These are phyloP conservation scores for Suillus subalutaceus DNA, from an alignment of 768 basidiomycete species.

Conservation along the genomic window DNA sequence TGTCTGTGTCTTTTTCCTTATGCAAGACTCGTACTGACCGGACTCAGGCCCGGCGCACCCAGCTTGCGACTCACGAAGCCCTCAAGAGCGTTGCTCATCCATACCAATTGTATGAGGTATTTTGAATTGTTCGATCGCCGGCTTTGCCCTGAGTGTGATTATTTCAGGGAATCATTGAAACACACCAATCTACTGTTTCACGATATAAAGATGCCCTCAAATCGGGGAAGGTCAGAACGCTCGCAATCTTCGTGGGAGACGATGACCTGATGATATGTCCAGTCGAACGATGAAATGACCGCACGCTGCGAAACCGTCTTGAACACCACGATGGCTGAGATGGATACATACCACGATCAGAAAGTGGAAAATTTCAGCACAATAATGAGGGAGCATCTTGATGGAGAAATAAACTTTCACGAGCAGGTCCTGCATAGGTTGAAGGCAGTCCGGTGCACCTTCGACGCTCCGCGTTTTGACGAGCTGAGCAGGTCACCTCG, in stretches of 20 bases:
- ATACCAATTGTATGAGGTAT: conserved; percentile 67
- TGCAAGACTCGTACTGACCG: conserved; percentile 12
- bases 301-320: conserved; percentile 85
- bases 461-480: conserved; percentile 51
- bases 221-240: conserved; percentile 39
- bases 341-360: conserved; percentile 78
- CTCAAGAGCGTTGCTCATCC: conserved; percentile 81
- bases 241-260: not conserved
- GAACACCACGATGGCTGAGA: conserved; percentile 87
- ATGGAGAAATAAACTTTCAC: conserved; percentile 76
- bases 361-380: conserved; percentile 69
- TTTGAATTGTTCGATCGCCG: conserved; percentile 3
- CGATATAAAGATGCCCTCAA: conserved; percentile 60
- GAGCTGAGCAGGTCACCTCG: conserved; percentile 53
- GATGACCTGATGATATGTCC: conserved; percentile 11
- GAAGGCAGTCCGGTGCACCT: conserved; percentile 54
- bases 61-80: conserved; percentile 74
- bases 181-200: conserved; percentile 68
- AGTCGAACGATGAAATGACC: conserved; percentile 68
- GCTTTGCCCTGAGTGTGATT: conserved; percentile 4
- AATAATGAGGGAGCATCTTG: conserved; percentile 67
- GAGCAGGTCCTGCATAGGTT: conserved; percentile 71
- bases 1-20: conserved; percentile 43
- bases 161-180: conserved; percentile 68
- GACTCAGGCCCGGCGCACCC: conserved; percentile 68